Evolutionary conservation across 2,329 filamentous ascomycete genomes (phyloP).

Genomic region (Talaromyces sp.): DNA sequence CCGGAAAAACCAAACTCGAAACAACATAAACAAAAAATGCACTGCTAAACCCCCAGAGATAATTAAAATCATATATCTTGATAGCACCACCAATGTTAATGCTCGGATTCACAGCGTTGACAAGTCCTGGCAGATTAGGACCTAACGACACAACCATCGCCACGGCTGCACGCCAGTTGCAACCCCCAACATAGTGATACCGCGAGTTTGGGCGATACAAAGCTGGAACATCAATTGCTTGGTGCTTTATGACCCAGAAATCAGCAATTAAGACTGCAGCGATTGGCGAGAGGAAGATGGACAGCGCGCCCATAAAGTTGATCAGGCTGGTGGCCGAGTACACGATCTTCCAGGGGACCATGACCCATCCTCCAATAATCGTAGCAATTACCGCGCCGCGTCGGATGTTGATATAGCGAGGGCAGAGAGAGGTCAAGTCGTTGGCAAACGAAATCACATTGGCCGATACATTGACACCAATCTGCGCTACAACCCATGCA

Average conservation of each 20-base stretch:
- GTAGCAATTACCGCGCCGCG: conserved; percentile 45
- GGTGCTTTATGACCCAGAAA: conserved; percentile 37
- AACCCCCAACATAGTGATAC: conserved; percentile 30
- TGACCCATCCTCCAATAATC: conserved; percentile 31
- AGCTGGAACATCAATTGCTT: conserved; percentile 37
- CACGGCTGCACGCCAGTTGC: conserved; percentile 27
- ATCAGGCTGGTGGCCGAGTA: conserved; percentile 27
- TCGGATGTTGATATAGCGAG: conserved; percentile 49
- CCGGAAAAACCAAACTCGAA: conserved; percentile 8
- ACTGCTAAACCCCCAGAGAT: conserved; percentile 27
- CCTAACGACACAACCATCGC: conserved; percentile 30
- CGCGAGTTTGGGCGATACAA: conserved; percentile 40
- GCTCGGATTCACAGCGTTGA: conserved; percentile 20
- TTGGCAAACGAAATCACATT: conserved; percentile 52
- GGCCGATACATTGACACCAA: conserved; percentile 51
- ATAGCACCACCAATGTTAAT: conserved; percentile 15
- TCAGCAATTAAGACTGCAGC: conserved; percentile 39
- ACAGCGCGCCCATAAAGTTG: conserved; percentile 18
- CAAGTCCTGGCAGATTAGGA: conserved; percentile 24
- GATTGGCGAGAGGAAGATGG: conserved; percentile 38
- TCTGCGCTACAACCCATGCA: conserved; percentile 39
- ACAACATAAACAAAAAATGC: conserved; percentile 24
- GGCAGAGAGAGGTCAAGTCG: conserved; percentile 49
- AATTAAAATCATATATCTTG: conserved; percentile 33
- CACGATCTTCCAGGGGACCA: conserved; percentile 30